Base-by-base conservation (phyloP, 192 early-diverging fungal species). In the Phlyctochytrium planicorne region DNA sequence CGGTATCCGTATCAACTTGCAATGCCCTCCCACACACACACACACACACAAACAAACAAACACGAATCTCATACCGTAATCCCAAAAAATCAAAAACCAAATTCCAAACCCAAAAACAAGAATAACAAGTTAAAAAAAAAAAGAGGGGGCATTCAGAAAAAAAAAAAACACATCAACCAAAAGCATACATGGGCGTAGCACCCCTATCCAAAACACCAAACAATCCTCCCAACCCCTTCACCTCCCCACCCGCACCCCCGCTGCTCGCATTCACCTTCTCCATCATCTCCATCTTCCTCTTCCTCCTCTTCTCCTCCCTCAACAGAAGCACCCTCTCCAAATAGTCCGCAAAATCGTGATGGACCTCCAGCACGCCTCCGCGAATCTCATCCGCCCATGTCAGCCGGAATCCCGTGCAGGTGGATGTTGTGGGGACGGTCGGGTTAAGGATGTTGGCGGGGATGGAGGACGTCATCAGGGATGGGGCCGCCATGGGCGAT, bases 241-340 rank as follows among this genome's bases (percentile, higher is more conserved):
- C 25, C 20, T 29, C 55, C 55, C 27, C 55, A 12, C 27, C 55
- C 40, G 40, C 40, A 10, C 40, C 12, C n/a, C n/a, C n/a, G n/a
- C n/a, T n/a, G n/a, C n/a, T n/a, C n/a, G n/a, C n/a, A n/a, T n/a
- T n/a, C n/a, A 10, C 40, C 40, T 50, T n/a, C 40, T 50, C 40
- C 40, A 14, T 50, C 40, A 10, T 10, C n/a, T n/a, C n/a, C 40
- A 10, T 10, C 40, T 50, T n/a, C 40, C n/a, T n/a, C 40, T 10
- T n/a, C 40, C 40, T 50, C 40, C 40, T 50, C 40, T n/a, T 50
- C 40, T 50, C 40, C 40, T 50, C 40, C 40, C 40, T 50, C 40
- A 50, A n/a, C 40, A 50, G n/a, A 10, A 50, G n/a, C 40, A 50
- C 40, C 40, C 40, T 10, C 10, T 50, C 40, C 40, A 50, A 50